phyloP scores from a whole-genome alignment of 306 rosid species.

The Biancaea sappan region DNA sequence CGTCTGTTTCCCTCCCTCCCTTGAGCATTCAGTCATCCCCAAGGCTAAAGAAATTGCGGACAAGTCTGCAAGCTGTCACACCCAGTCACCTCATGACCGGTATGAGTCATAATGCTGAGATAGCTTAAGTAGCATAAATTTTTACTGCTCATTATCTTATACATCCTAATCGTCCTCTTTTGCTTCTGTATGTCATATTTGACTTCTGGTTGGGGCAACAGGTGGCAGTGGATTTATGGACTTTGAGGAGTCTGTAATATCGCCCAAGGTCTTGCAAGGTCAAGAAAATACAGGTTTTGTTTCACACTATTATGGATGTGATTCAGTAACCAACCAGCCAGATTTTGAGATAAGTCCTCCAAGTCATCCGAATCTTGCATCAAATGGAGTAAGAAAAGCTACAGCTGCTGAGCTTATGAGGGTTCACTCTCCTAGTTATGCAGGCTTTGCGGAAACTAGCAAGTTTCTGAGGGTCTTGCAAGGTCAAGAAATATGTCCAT shows the following conservation, averaged over 20 bases:
- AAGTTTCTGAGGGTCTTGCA: conserved; percentile 95
- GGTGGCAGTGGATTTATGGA: conserved; percentile 82
- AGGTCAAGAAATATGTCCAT: conserved; percentile 96
- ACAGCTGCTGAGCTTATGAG: conserved; percentile 63
- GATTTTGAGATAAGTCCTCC: conserved; percentile 70
- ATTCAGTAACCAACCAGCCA: conserved; percentile 64
- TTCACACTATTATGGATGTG: conserved; percentile 77
- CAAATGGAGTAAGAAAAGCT: conserved; percentile 53
- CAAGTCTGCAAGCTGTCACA: conserved; percentile 63
- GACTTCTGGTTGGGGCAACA: conserved; percentile 37
- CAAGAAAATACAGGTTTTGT: conserved; percentile 93
- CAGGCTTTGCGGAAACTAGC: conserved; percentile 75
- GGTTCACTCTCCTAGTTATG: conserved; percentile 61
- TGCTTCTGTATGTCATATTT: conserved; percentile 11
- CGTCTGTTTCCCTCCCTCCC: conserved; percentile 80
- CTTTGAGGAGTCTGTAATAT: conserved; percentile 86
- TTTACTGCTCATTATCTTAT: not conserved
- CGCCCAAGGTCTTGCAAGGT: conserved; percentile 99
- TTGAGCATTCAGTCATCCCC: conserved; percentile 91
- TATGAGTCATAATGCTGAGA: conserved; percentile 37
- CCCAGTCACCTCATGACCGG: conserved; percentile 65
- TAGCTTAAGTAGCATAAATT: conserved; percentile 1
- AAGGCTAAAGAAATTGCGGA: conserved; percentile 88
- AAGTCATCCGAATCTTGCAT: conserved; percentile 54
- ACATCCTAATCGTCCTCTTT: conserved; percentile 30